Evolutionary conservation across 176 grass and related monocot species (phyloP).

Genomic region (Miscanthus lutarioriparius): DNA sequence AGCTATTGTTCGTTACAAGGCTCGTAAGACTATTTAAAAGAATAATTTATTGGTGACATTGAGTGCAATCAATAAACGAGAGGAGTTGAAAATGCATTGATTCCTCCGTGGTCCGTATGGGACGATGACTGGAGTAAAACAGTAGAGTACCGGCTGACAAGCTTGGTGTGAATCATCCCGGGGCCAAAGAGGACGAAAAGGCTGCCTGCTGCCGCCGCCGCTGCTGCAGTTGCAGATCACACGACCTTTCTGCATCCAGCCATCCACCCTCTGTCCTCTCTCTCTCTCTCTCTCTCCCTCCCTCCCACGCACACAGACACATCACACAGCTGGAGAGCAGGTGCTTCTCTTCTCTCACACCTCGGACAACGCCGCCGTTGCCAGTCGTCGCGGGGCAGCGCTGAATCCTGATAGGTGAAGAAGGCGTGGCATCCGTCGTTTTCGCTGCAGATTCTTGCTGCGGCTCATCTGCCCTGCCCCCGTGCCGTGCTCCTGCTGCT

Average conservation of each 20-base stretch:
- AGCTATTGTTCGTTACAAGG: too few species aligned
- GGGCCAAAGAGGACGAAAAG: not conserved
- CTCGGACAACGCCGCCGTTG: constrained; percentile 8
- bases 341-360: not conserved
- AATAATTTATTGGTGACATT: not conserved
- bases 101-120: not conserved
- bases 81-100: not conserved
- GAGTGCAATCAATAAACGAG: not conserved
- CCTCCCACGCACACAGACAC: not conserved
- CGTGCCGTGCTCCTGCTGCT: not conserved
- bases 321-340: constrained; percentile 10
- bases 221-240: constrained; percentile 16
- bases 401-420: not conserved
- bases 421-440: not conserved
- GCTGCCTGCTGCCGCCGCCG: not conserved
- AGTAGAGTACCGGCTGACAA: not conserved
- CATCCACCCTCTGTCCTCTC: not conserved
- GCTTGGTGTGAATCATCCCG: not conserved
- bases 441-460: constrained; percentile 21
- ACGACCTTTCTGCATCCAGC: not conserved
- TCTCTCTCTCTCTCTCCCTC: not conserved
- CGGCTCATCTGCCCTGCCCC: not conserved
- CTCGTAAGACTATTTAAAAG: too few species aligned
- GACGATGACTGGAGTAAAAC: not conserved
- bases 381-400: not conserved